Evolutionary conservation across 305 asterid species (phyloP).

Genomic region (Fraxinus latifolia): DNA sequence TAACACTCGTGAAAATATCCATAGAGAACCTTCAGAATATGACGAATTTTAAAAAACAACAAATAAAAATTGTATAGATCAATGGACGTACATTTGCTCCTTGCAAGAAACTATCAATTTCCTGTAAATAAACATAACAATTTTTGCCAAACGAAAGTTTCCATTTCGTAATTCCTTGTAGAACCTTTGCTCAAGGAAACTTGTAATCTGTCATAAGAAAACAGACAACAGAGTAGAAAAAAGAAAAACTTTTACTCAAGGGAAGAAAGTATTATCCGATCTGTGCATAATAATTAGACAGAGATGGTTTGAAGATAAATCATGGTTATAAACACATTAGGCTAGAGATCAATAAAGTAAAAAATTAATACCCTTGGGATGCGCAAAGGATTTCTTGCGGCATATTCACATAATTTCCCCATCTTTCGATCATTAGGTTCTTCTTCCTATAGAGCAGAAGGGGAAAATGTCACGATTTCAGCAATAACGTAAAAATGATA

Average conservation of each 20-base stretch:
- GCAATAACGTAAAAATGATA: not conserved
- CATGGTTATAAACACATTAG: not conserved
- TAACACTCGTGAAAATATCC: not conserved
- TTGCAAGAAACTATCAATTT: constrained; percentile 80
- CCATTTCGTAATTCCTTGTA: constrained; percentile 87
- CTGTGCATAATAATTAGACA: not conserved
- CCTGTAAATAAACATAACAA: constrained; percentile 82
- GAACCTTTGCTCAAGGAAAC: constrained; percentile 88
- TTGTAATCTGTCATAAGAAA: constrained; percentile 61
- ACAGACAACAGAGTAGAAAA: constrained; percentile 19
- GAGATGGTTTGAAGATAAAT: not conserved
- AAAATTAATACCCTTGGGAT: constrained; percentile 77
- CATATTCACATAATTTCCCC: constrained; percentile 91
- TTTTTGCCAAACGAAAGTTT: constrained; percentile 66
- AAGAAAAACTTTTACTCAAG: not conserved
- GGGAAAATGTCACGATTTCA: constrained; percentile 14
- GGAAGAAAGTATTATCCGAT: not conserved
- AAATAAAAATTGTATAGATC: not conserved
- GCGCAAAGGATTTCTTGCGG: constrained; percentile 88
- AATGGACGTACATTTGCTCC: constrained; percentile 78
- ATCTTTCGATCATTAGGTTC: constrained; percentile 93
- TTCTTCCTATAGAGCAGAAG: constrained; percentile 62
- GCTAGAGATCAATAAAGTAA: not conserved
- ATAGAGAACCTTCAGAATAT: constrained; percentile 10
- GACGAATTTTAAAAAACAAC: not conserved